Percentiles rank a stretch among this genome's conserved stretches.
phyloP scores from a whole-genome alignment of 148 eudicot species.

The Silene uniflora region DNA sequence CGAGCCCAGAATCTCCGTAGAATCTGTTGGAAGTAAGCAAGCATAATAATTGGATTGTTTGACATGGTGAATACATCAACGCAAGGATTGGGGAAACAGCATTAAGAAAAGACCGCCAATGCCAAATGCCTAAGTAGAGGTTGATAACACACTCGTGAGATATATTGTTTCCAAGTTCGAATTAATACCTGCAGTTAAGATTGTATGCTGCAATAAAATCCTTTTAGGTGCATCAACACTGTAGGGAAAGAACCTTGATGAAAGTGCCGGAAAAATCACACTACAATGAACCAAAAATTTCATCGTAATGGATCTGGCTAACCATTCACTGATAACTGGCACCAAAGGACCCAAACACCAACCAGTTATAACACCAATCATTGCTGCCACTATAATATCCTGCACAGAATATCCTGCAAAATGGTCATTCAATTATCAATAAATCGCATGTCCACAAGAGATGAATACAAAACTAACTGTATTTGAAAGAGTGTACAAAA shows the following conservation, averaged over 20 bases:
- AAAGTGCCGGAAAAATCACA: slow-evolving; percentile 72
- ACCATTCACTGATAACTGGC: slow-evolving; percentile 74
- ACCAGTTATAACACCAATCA: slow-evolving; percentile 71
- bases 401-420: slow-evolving; percentile 77
- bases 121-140: neutral
- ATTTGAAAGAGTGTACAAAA: neutral
- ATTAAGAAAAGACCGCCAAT: neutral
- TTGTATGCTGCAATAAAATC: slow-evolving; percentile 73
- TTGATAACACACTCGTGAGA: neutral
- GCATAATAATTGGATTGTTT: slow-evolving; percentile 1
- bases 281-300: slow-evolving; percentile 61
- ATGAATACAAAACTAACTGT: neutral
- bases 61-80: slow-evolving; percentile 10
- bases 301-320: slow-evolving; percentile 67
- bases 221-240: slow-evolving; percentile 89
- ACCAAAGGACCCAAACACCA: slow-evolving; percentile 86
- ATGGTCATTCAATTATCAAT: neutral
- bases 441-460: neutral
- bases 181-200: slow-evolving; percentile 65
- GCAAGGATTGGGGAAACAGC: neutral
- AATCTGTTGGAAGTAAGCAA: slow-evolving; percentile 48
- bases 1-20: slow-evolving; percentile 47
- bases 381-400: slow-evolving; percentile 69
- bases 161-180: neutral
- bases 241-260: slow-evolving; percentile 89